Percentiles rank a stretch among this genome's conserved stretches.
These are phyloP conservation scores for Blastobotrys indianensis DNA, from an alignment of 1,139 yeast genomes.

Conservation along the genomic window DNA sequence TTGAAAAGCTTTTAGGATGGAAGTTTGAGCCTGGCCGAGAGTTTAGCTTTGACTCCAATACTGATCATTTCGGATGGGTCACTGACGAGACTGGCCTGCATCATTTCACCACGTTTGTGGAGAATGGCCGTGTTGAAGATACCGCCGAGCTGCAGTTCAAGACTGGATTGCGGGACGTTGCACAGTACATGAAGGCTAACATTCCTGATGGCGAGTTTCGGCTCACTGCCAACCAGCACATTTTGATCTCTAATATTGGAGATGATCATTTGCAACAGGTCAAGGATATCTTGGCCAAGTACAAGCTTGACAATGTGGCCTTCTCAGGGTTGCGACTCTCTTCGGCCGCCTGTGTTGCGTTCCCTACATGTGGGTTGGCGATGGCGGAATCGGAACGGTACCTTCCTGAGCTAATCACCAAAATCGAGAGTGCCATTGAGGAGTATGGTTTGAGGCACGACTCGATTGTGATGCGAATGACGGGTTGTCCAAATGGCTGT, in stretches of 20 bases:
- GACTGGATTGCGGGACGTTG: conserved; percentile 76
- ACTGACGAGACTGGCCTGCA: conserved; percentile 81
- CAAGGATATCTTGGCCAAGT: conserved; percentile 59
- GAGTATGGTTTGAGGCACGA: conserved; percentile 93
- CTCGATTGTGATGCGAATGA: conserved; percentile 95
- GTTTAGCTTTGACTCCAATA: conserved; percentile 76
- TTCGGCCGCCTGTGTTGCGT: conserved; percentile 95
- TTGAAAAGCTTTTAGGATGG: conserved; percentile 78
- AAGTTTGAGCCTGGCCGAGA: conserved; percentile 64
- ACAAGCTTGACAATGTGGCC: conserved; percentile 77
- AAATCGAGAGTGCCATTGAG: conserved; percentile 78
- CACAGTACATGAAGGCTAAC: conserved; percentile 52
- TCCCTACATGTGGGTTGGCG: conserved; percentile 98
- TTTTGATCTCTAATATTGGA: conserved; percentile 64
- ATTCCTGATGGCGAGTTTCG: conserved; percentile 68
- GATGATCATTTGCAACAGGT: conserved; percentile 61
- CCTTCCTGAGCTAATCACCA: conserved; percentile 73
- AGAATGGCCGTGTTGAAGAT: conserved; percentile 95
- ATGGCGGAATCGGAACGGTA: conserved; percentile 99
- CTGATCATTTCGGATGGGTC: conserved; percentile 92
- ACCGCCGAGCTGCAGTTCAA: conserved; percentile 87
- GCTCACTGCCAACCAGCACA: conserved; percentile 93
- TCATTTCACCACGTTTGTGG: conserved; percentile 91
- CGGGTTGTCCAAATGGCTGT: conserved; percentile 99
- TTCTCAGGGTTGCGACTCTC: conserved; percentile 82